These are phyloP conservation scores for Solioccasus polychromus DNA, from an alignment of 768 basidiomycete species.

Conservation along the genomic window DNA sequence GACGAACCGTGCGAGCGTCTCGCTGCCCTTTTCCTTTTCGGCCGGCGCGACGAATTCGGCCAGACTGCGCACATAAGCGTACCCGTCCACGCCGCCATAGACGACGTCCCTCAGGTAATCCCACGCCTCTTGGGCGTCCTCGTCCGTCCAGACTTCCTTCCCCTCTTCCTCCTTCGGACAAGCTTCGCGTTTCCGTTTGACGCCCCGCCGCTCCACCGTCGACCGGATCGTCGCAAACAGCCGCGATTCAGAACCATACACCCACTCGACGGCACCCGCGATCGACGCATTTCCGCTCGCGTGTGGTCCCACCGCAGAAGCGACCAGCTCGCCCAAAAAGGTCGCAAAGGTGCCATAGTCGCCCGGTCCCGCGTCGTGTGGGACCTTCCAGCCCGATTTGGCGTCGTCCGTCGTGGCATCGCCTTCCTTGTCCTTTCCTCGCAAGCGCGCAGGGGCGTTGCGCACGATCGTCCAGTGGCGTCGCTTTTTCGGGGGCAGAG, in stretches of 20 bases:
- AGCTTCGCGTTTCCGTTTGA: slow-evolving; percentile 18
- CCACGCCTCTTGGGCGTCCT: slow-evolving; percentile 53
- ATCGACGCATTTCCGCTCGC: neutral
- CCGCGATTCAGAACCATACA: slow-evolving; percentile 15
- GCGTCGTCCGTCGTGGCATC: slow-evolving; percentile 34
- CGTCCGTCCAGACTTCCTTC: slow-evolving; percentile 43
- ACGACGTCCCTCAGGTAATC: slow-evolving; percentile 71
- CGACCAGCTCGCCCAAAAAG: slow-evolving; percentile 44
- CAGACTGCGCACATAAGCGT: slow-evolving; percentile 73
- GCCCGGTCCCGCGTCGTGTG: slow-evolving; percentile 49
- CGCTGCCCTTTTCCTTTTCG: no score
- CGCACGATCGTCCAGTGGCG: slow-evolving; percentile 64
- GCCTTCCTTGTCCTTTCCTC: slow-evolving; percentile 51
- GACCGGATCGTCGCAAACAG: slow-evolving; percentile 38
- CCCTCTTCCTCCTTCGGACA: neutral
- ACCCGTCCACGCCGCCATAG: slow-evolving; percentile 74
- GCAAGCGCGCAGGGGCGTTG: slow-evolving; percentile 45
- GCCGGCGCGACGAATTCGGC: slow-evolving; percentile 61
- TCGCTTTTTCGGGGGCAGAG: slow-evolving; percentile 29
- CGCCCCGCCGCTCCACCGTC: slow-evolving; percentile 29
- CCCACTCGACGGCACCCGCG: slow-evolving; percentile 2
- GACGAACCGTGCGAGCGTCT: slow-evolving; percentile 40
- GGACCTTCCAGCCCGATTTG: slow-evolving; percentile 42
- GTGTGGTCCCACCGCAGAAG: slow-evolving; percentile 28
- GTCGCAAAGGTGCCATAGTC: slow-evolving; percentile 65